phyloP scores from a whole-genome alignment of 1,284 basidiomycete genomes.

The Apiotrichum gracile region DNA sequence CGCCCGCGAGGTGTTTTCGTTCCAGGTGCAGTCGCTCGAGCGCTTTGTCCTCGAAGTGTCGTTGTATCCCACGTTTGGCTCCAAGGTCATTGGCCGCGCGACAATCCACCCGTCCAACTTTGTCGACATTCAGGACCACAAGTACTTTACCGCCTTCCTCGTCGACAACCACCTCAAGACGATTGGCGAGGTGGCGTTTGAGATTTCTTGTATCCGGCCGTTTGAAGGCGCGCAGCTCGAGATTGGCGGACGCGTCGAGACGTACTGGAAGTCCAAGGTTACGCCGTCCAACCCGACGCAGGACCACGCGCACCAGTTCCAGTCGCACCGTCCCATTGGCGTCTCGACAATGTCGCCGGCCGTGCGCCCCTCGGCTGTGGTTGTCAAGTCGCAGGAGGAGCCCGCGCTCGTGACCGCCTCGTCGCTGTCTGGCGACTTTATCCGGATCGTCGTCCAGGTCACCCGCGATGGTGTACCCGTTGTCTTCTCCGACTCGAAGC shows the following conservation, averaged over 20 bases:
- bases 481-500: conserved; percentile 62
- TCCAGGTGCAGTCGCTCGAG: conserved; percentile 74
- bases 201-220: conserved; percentile 78
- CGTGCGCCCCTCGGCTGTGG: conserved; percentile 22
- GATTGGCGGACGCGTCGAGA: conserved; percentile 89
- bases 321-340: conserved; percentile 43
- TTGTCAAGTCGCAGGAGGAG: conserved; percentile 20
- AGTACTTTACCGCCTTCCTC: conserved; percentile 67
- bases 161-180: conserved; percentile 88
- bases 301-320: conserved; percentile 48
- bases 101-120: conserved; percentile 78
- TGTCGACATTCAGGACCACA: conserved; percentile 53
- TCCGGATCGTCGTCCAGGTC: conserved; percentile 82
- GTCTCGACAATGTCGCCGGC: conserved; percentile 42
- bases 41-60: conserved; percentile 85
- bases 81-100: conserved; percentile 91
- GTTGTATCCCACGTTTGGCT: conserved; percentile 97
- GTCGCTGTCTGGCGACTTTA: conserved; percentile 71
- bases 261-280: conserved; percentile 90
- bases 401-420: conserved; percentile 44
- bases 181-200: conserved; percentile 91
- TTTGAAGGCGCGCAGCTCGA: conserved; percentile 93
- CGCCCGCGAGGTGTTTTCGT: conserved; percentile 76
- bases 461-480: conserved; percentile 86
- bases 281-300: conserved; percentile 51